phyloP scores from a whole-genome alignment of 2,329 filamentous ascomycete species.

The Cercospora sp. region DNA sequence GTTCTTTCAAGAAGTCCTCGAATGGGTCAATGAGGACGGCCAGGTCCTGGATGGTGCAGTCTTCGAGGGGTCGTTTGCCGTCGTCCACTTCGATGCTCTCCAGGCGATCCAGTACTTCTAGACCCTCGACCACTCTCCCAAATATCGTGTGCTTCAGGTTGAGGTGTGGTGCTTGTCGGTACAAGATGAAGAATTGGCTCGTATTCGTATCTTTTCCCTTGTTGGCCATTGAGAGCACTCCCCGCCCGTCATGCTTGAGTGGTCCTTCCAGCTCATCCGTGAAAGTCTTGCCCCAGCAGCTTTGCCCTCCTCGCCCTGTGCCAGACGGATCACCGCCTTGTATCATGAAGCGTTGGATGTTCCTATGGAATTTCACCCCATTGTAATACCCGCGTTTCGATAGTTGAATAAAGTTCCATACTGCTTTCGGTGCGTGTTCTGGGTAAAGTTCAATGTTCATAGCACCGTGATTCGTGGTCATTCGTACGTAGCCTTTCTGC shows the following conservation, averaged over 20 bases:
- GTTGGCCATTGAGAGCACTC: conserved; percentile 91
- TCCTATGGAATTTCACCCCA: conserved; percentile 82
- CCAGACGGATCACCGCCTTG: conserved; percentile 94
- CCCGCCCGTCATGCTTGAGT: conserved; percentile 76
- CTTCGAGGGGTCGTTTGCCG: conserved; percentile 72
- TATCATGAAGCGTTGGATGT: conserved; percentile 92
- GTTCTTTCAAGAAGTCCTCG: conserved; percentile 80
- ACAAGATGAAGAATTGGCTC: conserved; percentile 92
- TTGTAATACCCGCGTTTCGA: conserved; percentile 89
- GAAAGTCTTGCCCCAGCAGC: conserved; percentile 93
- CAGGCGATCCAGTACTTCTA: conserved; percentile 67
- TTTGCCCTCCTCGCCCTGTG: conserved; percentile 84
- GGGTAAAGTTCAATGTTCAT: conserved; percentile 87
- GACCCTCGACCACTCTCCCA: conserved; percentile 75
- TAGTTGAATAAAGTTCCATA: conserved; percentile 94
- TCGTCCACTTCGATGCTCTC: conserved; percentile 75
- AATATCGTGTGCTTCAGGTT: conserved; percentile 98
- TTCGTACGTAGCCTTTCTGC: conserved; percentile 84
- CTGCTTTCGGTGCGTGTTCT: conserved; percentile 86
- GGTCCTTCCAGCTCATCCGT: conserved; percentile 91
- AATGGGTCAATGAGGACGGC: conserved; percentile 93
- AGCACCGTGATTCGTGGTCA: conserved; percentile 81
- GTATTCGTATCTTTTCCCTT: conserved; percentile 98
- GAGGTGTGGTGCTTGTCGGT: conserved; percentile 79
- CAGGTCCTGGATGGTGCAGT: conserved; percentile 79